Evolutionary conservation across 1,284 basidiomycete genomes (phyloP).

Genomic region (Cystobasidium slooffiae): DNA sequence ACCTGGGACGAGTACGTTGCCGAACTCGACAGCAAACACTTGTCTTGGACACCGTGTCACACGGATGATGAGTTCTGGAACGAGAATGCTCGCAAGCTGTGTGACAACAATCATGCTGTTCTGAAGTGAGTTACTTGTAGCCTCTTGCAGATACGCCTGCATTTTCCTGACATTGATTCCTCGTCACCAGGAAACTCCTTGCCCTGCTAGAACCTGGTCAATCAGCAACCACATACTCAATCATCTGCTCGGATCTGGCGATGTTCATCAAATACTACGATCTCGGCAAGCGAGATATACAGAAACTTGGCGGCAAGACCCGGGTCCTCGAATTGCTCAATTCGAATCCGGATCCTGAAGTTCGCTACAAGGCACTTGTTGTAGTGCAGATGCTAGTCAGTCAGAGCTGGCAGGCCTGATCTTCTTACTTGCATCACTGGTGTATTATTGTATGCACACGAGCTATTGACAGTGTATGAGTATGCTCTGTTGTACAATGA

Average conservation of each 20-base stretch:
- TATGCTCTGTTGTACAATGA: background rate
- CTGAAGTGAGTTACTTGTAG: constrained; percentile 67
- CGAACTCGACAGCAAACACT: constrained; percentile 84
- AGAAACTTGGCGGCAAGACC: constrained; percentile 83
- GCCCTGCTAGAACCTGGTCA: constrained; percentile 70
- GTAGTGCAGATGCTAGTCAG: constrained; percentile 63
- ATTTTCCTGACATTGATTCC: background rate
- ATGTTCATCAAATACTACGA: constrained; percentile 91
- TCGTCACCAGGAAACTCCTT: constrained; percentile 67
- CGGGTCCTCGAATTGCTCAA: constrained; percentile 94
- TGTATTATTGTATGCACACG: background rate
- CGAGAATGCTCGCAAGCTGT: constrained; percentile 83
- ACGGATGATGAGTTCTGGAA: constrained; percentile 98
- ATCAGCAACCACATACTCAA: constrained; percentile 73
- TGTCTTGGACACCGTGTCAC: constrained; percentile 92
- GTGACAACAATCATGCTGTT: constrained; percentile 77
- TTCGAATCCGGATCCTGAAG: constrained; percentile 76
- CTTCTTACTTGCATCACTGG: background rate
- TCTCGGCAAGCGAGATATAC: constrained; percentile 66
- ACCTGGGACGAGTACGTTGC: constrained; percentile 96
- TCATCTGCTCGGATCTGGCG: constrained; percentile 89
- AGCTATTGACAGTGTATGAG: background rate
- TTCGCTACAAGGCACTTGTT: constrained; percentile 86
- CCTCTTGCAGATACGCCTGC: background rate
- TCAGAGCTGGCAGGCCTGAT: constrained; percentile 50